Base-by-base conservation (phyloP, 2,329 filamentous ascomycete genomes). In the Mycocentrospora acerina region DNA sequence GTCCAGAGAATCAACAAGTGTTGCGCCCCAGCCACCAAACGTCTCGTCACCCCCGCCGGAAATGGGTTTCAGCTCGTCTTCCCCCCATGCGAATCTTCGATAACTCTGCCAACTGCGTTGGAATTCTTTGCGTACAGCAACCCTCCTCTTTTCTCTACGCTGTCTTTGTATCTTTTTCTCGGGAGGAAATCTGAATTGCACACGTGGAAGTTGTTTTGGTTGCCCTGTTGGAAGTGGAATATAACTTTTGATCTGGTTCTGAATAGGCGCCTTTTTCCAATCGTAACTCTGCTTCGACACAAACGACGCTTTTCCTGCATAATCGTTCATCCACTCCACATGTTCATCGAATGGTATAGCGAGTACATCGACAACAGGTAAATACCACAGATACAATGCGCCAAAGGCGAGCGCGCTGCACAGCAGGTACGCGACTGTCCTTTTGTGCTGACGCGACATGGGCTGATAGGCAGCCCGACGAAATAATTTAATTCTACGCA, bases 1-100 rank as follows among this genome's bases (percentile, higher is more conserved):
- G 42, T 74, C 72, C 16, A 74, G 55, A 16, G 67, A 66, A 46
- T 74, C 71, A 10, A 76, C 70, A 17, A 75, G 43, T 15, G 66
- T 74, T 8, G 71, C 72, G 15, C 66, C 71, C 73, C 73, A 76
- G 24, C 72, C 73, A 5, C 72, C 72, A 46, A 74, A 75, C 5
- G 63, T 60, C 45, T 73, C 60, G n/a, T 58, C 56, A 2, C 51
- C 55, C 16, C 55, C 47, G 6, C 68, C 70, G 19, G 61, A 63
- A 2, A 73, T 44, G 4, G 73, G 73, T 19, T 53, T 59, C 10
- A 76, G 59, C 53, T 76, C 73, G 44, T 76, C 73, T 33, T 68
- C 59, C 45, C 66, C 62, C 72, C 72, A 76, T 8, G 73, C 72
- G 42, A 64, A 57, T 24, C 62, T 37, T 36, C 60, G 66, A 54